These are phyloP conservation scores for Coemansia sp. DNA, from an alignment of 192 early-diverging fungal genomes.

Conservation along the genomic window DNA sequence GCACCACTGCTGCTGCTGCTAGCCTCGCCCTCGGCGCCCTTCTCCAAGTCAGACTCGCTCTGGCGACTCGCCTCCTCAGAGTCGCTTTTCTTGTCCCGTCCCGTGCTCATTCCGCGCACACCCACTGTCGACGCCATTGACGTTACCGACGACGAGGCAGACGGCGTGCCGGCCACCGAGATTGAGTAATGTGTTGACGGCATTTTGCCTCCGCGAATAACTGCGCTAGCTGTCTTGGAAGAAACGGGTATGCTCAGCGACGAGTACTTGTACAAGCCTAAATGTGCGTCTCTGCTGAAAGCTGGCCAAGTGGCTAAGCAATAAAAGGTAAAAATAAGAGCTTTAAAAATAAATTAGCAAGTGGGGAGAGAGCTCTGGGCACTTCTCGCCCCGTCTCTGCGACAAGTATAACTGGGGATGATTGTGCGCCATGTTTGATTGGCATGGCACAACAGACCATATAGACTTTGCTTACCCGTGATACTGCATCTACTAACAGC, in stretches of 20 bases:
- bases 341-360: neutral
- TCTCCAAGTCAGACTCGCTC: conserved; percentile 19
- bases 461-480: conserved; percentile 5
- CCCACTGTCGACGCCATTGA: conserved; percentile 36
- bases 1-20: neutral
- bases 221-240: neutral
- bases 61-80: neutral
- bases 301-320: neutral
- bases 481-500: neutral
- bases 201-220: conserved; percentile 17
- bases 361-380: neutral
- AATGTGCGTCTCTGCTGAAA: neutral
- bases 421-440: neutral
- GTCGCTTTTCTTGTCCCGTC: conserved; percentile 8
- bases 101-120: conserved; percentile 31
- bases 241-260: neutral
- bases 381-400: neutral
- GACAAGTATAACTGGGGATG: neutral
- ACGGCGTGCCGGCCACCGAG: conserved; percentile 27
- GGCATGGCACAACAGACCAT: neutral
- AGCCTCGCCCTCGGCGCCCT: conserved; percentile 14
- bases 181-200: conserved; percentile 34
- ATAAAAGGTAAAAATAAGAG: neutral
- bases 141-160: conserved; percentile 31
- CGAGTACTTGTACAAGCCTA: conserved; percentile 1